Evolutionary conservation across 306 rosid genomes (phyloP).

Genomic region (Vicia sativa): DNA sequence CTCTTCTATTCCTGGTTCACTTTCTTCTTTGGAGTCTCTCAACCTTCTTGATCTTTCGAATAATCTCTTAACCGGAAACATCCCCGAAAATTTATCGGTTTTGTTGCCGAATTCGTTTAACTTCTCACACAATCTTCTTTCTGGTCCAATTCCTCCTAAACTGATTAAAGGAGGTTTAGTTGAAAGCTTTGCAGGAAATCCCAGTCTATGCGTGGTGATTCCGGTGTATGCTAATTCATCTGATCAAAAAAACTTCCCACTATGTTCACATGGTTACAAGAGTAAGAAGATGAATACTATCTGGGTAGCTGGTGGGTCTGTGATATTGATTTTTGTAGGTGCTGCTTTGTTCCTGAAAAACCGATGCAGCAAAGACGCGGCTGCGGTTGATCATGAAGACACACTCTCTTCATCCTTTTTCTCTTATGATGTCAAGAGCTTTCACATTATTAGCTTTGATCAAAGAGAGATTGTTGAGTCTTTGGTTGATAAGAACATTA

Average conservation of each 20-base stretch:
- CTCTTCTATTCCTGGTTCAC: constrained; percentile 74
- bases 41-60: constrained; percentile 94
- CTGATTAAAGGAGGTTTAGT: constrained; percentile 78
- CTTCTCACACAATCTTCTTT: constrained; percentile 77
- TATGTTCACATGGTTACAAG: constrained; percentile 50
- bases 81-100: constrained; percentile 78
- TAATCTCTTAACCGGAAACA: constrained; percentile 73
- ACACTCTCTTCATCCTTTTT: constrained; percentile 59
- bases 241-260: constrained; percentile 51
- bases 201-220: constrained; percentile 63
- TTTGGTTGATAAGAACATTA: constrained; percentile 83
- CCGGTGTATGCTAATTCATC: constrained; percentile 55
- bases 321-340: constrained; percentile 64
- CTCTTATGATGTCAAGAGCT: constrained; percentile 85
- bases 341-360: constrained; percentile 65
- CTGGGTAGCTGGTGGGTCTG: constrained; percentile 75
- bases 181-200: constrained; percentile 89
- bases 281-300: constrained; percentile 61
- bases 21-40: constrained; percentile 65
- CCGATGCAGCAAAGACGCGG: constrained; percentile 54
- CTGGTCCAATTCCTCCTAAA: constrained; percentile 82
- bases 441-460: constrained; percentile 74
- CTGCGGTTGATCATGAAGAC: constrained; percentile 68
- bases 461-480: constrained; percentile 70
- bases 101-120: constrained; percentile 84